phyloP scores from a whole-genome alignment of 2,329 filamentous ascomycete species.

The Monascus ruber region DNA sequence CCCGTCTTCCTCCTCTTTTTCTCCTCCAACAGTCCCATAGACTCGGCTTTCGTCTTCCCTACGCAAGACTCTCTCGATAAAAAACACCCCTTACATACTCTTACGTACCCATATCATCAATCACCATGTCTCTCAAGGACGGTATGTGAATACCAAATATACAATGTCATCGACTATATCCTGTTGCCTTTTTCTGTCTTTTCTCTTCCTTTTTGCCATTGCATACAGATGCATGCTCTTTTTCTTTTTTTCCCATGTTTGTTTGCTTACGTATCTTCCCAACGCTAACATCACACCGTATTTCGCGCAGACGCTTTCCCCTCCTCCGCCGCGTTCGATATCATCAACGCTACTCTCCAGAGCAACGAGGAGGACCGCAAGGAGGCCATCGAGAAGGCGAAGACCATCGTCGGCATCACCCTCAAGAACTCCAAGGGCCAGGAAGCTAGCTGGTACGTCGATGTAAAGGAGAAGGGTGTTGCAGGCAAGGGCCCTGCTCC shows the following conservation, averaged over 20 bases:
- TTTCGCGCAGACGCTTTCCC: constrained; percentile 61
- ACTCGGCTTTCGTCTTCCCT: too few species aligned
- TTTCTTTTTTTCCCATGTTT: too few species aligned
- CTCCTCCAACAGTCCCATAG: too few species aligned
- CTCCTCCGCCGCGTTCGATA: constrained; percentile 81
- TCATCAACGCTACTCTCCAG: constrained; percentile 62
- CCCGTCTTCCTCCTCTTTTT: too few species aligned
- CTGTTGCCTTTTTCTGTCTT: not conserved
- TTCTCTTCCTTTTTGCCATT: too few species aligned
- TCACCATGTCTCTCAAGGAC: constrained; percentile 61
- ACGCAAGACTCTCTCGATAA: too few species aligned
- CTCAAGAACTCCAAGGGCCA: constrained; percentile 78
- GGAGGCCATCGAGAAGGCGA: constrained; percentile 79
- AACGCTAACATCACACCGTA: too few species aligned
- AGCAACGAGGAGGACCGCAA: constrained; percentile 62
- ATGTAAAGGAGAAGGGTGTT: constrained; percentile 79
- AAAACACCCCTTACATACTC: not conserved
- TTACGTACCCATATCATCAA: constrained; percentile 1
- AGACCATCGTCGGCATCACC: constrained; percentile 79
- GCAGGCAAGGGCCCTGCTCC: constrained; percentile 64
- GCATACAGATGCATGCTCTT: too few species aligned
- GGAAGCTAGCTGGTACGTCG: constrained; percentile 83
- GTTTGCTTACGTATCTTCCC: too few species aligned
- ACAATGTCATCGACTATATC: constrained; percentile 4
- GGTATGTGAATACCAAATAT: constrained; percentile 38